Evolutionary conservation across 139 green algal genomes (phyloP).

Genomic region (Nannochloris sp.): DNA sequence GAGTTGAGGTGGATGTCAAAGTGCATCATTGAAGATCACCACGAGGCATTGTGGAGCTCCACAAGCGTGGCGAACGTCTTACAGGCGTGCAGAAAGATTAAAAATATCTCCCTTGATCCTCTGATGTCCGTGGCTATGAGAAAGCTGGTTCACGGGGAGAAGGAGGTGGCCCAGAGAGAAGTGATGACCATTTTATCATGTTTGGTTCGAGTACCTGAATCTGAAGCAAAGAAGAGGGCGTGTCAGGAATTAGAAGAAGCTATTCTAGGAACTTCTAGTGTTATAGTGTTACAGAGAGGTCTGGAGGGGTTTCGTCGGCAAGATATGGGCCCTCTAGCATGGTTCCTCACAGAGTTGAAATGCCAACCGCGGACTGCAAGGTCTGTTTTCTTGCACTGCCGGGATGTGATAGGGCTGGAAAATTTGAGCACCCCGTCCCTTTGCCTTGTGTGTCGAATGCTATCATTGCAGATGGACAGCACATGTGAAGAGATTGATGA

Average conservation of each 20-base stretch:
- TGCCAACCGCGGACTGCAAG: neutral
- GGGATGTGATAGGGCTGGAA: neutral
- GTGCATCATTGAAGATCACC: too few species aligned
- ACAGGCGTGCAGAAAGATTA: neutral
- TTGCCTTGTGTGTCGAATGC: neutral
- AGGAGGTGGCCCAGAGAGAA: neutral
- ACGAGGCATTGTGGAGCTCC: neutral
- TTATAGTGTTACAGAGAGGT: neutral
- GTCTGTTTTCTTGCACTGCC: neutral
- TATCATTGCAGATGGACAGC: neutral
- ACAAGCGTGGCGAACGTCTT: slow-evolving; percentile 6
- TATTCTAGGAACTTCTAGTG: neutral
- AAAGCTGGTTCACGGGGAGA: neutral
- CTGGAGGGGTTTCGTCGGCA: neutral
- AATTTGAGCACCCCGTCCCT: neutral
- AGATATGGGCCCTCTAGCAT: neutral
- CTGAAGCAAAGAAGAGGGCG: neutral
- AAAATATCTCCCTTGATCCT: neutral
- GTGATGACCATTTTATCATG: slow-evolving; percentile 3
- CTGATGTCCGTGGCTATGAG: neutral
- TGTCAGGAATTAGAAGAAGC: neutral
- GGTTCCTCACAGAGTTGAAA: neutral
- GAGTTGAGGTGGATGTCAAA: too few species aligned
- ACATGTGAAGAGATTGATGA: too few species aligned
- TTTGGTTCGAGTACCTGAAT: neutral